These are phyloP conservation scores for Colletotrichum lini DNA, from an alignment of 2,329 filamentous ascomycete species.

Conservation along the genomic window DNA sequence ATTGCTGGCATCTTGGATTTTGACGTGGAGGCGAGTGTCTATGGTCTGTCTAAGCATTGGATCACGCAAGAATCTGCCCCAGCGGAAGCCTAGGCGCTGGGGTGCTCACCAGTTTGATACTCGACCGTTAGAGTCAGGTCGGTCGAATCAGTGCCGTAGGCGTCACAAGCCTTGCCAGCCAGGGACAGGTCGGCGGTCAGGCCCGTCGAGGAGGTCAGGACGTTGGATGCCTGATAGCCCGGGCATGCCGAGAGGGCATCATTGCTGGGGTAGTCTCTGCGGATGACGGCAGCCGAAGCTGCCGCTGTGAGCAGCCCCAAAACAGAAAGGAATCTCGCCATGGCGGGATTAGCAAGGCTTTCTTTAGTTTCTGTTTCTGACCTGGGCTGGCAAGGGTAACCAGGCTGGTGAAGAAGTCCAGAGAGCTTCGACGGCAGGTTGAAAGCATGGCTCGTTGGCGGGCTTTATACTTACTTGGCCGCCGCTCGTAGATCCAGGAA, in stretches of 20 bases:
- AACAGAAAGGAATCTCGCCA: conserved; percentile 31
- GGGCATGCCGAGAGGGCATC: conserved; percentile 34
- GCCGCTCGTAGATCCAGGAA: conserved; percentile 11
- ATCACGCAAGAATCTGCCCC: too few relatives aligned
- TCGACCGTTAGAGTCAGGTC: conserved; percentile 50
- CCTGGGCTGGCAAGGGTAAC: conserved; percentile 5
- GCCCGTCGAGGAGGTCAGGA: conserved; percentile 65
- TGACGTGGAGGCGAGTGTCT: conserved; percentile 80
- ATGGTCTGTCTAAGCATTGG: conserved; percentile 1
- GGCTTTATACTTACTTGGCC: conserved; percentile 23
- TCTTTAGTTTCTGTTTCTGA: background rate
- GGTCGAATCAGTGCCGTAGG: conserved; percentile 45
- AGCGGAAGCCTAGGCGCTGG: background rate
- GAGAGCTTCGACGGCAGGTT: background rate
- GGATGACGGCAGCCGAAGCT: conserved; percentile 34
- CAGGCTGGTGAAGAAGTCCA: background rate
- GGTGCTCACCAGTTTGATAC: conserved; percentile 49
- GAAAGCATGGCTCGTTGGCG: conserved; percentile 5
- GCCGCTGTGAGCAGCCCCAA: conserved; percentile 28
- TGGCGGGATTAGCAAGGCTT: conserved; percentile 14
- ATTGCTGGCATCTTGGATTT: conserved; percentile 79
- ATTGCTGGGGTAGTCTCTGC: conserved; percentile 37
- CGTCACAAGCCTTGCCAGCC: conserved; percentile 46
- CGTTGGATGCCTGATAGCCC: conserved; percentile 71
- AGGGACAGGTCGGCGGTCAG: conserved; percentile 62